Evolutionary conservation across 805 yeast species (phyloP), one percentile per base, ranked within the genome.

Genomic region (Kodamaea kakaduensis): DNA sequence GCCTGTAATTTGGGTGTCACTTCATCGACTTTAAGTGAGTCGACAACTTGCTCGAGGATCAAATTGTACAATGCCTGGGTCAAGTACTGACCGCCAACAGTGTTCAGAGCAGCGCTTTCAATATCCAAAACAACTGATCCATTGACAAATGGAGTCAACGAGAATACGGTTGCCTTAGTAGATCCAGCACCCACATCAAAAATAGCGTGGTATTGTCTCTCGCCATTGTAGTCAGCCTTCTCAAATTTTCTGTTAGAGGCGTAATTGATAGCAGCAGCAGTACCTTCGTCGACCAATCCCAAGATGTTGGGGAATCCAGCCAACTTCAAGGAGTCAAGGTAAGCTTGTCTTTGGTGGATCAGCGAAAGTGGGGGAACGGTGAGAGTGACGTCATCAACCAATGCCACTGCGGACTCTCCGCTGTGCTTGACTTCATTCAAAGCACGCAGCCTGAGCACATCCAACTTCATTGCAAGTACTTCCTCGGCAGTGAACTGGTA

Each of bases 161-260:
- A 77, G 33, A 88, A 75, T n/a, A 93, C 62, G 0, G 97, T 84
- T 1, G 95, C 95, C 37, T 81, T 77, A 0, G 95, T 84, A 1
- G 95, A 81, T 1, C 95, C 95, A 4, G 96, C 90, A 31, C 98
- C 98, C 75, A 84, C 75, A 56, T 93, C 98, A 54, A 81, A 87
- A 22, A 93, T 73, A 32, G 87, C 54, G 52, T 84, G 84, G 50
- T 77, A 71, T 47, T 76, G 77, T 37, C 68, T 72, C 18, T 40
- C 45, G 22, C 46, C 59, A 23, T 54, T 47, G 37, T 51, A 58
- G 30, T 62, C 62, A 3, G 67, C 70, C 14, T 51, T 47, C 3
- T 56, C 56, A 5, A 57, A 52, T 22, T 59, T 58, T 41, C 73
- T 73, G 29, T 73, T 70, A 20, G 84, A 69, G 1, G 86, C 85